Evolutionary conservation across 192 early-diverging fungal species (phyloP), one percentile per base, ranked within the genome.

Genomic region (Radiomyces spectabilis): DNA sequence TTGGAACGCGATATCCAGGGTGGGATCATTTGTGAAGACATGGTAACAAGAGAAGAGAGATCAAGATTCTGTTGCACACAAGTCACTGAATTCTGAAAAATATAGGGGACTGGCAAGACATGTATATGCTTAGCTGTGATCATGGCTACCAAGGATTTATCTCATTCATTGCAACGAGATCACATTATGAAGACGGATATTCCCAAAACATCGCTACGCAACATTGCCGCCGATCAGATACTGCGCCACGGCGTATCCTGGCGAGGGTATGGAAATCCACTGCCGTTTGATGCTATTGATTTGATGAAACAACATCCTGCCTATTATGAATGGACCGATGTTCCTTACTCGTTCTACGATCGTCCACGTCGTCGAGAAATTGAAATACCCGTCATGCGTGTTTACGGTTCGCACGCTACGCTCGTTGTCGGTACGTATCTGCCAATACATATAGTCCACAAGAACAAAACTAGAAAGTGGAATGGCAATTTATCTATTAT

Each of bases 1-100:
- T 34, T 4, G 51, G 76, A 63, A 51, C 63, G 53, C 6, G 71
- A 68, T 57, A 51, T 65, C 0, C 65, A 55, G 5, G 85, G 83
- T 18, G 88, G 91, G 0, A 86, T 93, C 44, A 81, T 93, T 35
- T 89, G 85, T 63, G 91, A 91, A 56, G 88, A 91, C 25, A 93
- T 93, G 91, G 73, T 69, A 63, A 40, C 21, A 13, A 13, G 13
- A 35, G 26, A 2, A 12, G 8, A 4, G 3, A n/a, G 27, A 13
- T 15, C 7, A 7, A 15, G 15, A 2, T 4, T 19, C 9, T 0
- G 18, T 35, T 9, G 5, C 19, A 33, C 25, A 1, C 8, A 15
- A 31, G 21, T 46, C 53, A 34, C 30, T 34, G 4, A 41, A 27
- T 41, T 2, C 26, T 31, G 37, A 10, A 38, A 21, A 9, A n/a